Percentiles rank a stretch among this genome's conserved stretches.
These are phyloP conservation scores for Chytriomyces confervae DNA, from an alignment of 192 early-diverging fungal species.

Conservation along the genomic window DNA sequence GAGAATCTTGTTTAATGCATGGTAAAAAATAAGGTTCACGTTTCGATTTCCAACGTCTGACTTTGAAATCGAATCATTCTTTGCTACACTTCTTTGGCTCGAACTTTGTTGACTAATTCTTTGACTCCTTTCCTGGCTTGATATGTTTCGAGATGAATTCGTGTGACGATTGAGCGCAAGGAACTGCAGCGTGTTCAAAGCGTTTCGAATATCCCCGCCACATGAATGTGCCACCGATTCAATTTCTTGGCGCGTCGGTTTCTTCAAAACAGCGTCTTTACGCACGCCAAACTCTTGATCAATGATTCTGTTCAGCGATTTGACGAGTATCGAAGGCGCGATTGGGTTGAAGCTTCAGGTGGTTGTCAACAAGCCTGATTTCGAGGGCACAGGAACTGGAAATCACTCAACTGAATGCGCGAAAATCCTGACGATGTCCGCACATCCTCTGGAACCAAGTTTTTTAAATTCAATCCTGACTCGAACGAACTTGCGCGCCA, in stretches of 20 bases:
- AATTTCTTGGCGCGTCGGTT: constrained; percentile 26
- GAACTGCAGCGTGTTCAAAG: constrained; percentile 55
- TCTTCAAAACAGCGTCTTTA: not conserved
- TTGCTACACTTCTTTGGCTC: not conserved
- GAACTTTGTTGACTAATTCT: not conserved
- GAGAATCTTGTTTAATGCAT: constrained; percentile 50
- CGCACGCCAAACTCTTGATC: constrained; percentile 30
- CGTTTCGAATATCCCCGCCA: constrained; percentile 53
- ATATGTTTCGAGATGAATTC: not conserved
- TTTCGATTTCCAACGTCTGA: constrained; percentile 44
- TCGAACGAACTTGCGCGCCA: not conserved
- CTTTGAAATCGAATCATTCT: not conserved
- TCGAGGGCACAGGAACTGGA: constrained; percentile 8
- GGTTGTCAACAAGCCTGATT: not conserved
- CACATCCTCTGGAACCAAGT: constrained; percentile 46
- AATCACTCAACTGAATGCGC: constrained; percentile 41
- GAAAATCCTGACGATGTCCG: constrained; percentile 9
- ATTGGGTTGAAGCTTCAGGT: constrained; percentile 51
- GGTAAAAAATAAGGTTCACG: constrained; percentile 41
- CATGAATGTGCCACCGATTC: constrained; percentile 41
- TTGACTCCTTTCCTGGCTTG: constrained; percentile 15
- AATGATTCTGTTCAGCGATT: constrained; percentile 40
- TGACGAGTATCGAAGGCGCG: constrained; percentile 40
- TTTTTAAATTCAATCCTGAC: constrained; percentile 14
- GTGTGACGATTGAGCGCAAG: constrained; percentile 3